phyloP scores from a whole-genome alignment of 768 basidiomycete genomes.

The Serendipita sp. region DNA sequence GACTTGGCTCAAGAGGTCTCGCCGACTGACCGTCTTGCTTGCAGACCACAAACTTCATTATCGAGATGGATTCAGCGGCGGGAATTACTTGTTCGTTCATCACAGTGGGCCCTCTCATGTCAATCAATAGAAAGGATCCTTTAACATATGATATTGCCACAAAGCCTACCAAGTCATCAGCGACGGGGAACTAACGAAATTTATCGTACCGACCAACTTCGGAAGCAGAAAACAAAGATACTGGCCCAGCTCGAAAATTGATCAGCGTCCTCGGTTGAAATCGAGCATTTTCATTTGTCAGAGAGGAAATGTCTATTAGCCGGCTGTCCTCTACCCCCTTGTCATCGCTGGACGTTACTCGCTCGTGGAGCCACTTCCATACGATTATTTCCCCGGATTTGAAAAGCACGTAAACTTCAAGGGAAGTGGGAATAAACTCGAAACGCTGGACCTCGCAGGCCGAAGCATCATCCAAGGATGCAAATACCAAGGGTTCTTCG shows the following conservation, averaged over 20 bases:
- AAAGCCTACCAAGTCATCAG: background rate
- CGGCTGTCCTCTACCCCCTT: background rate
- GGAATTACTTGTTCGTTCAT: background rate
- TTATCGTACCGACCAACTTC: background rate
- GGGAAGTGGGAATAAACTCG: background rate
- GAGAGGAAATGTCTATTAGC: background rate
- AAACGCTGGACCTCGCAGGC: background rate
- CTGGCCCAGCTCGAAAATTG: background rate
- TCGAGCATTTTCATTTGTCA: background rate
- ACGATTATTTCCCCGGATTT: background rate
- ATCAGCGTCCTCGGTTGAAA: background rate
- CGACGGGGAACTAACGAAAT: background rate
- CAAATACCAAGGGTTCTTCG: background rate
- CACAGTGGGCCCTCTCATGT: background rate
- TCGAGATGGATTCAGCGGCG: background rate
- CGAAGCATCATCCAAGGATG: background rate
- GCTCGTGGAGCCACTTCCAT: background rate
- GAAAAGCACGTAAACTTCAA: background rate
- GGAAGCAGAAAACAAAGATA: background rate
- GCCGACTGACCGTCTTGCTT: background rate
- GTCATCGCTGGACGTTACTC: background rate
- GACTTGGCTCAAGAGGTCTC: background rate
- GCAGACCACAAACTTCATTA: background rate
- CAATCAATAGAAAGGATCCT: background rate
- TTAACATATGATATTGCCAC: background rate